Percentiles rank a stretch among this genome's conserved stretches.
Evolutionary conservation across 1,284 basidiomycete species (phyloP).

Genomic region (Trametes versicolor): DNA sequence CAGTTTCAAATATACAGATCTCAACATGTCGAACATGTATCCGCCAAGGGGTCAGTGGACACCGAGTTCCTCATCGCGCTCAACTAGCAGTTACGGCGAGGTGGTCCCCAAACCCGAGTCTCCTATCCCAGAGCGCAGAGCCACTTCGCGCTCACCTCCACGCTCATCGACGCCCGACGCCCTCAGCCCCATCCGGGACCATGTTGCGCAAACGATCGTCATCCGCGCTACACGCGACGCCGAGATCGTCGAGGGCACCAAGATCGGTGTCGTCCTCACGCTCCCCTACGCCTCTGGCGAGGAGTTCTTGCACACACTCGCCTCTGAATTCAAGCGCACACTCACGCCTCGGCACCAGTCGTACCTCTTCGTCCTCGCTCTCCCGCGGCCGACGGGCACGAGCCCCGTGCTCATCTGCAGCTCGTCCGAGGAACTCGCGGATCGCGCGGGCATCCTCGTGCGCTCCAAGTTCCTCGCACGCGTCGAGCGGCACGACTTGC

Average conservation of each 20-base stretch:
- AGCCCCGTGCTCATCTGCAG: conserved; percentile 63
- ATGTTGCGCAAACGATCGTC: conserved; percentile 70
- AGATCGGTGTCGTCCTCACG: conserved; percentile 65
- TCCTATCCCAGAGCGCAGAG: neutral
- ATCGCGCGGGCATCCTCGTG: conserved; percentile 69
- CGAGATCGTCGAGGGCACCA: conserved; percentile 57
- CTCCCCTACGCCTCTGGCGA: conserved; percentile 63
- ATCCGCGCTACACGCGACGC: conserved; percentile 61
- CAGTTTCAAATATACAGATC: no score
- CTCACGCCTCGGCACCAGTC: conserved; percentile 48
- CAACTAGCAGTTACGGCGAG: conserved; percentile 32
- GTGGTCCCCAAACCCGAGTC: conserved; percentile 13
- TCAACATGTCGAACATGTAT: neutral
- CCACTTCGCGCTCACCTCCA: conserved; percentile 23
- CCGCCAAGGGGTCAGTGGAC: conserved; percentile 4
- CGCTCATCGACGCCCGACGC: conserved; percentile 48
- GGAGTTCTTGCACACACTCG: conserved; percentile 58
- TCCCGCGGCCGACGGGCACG: conserved; percentile 22
- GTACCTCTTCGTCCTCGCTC: conserved; percentile 66
- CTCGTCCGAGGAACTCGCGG: conserved; percentile 61
- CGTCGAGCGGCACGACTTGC: conserved; percentile 43
- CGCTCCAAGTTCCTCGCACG: conserved; percentile 72
- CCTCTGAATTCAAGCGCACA: conserved; percentile 54
- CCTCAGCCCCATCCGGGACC: conserved; percentile 66
- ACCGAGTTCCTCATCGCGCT: conserved; percentile 20